Evolutionary conservation across 2,329 filamentous ascomycete genomes (phyloP).

Genomic region (Colletotrichum liaoningense): DNA sequence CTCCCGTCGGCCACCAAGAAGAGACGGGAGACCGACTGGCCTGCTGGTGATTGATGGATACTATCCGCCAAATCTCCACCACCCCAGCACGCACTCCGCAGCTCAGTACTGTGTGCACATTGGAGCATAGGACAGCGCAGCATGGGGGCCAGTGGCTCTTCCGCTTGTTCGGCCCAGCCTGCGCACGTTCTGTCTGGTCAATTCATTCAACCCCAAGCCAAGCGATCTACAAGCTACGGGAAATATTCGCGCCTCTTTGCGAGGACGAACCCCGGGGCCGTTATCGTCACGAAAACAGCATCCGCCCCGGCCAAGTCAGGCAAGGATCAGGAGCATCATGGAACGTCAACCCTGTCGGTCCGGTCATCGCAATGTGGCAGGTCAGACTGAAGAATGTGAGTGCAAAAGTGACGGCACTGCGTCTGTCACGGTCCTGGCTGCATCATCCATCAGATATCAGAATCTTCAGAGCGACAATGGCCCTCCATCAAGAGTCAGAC

Average conservation of each 20-base stretch:
- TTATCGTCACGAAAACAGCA: conserved; percentile 34
- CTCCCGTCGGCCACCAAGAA: conserved; percentile 24
- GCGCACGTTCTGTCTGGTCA: conserved; percentile 13
- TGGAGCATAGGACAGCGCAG: conserved; percentile 8
- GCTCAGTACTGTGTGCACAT: not conserved
- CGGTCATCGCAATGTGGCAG: conserved; percentile 34
- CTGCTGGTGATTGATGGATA: conserved; percentile 33
- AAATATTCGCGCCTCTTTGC: conserved; percentile 33
- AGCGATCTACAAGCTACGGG: conserved; percentile 33
- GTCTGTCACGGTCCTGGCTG: conserved; percentile 22
- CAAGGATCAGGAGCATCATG: conserved; percentile 34
- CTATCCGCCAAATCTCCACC: conserved; percentile 25
- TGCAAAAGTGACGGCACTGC: conserved; percentile 28
- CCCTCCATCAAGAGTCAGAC: conserved; percentile 1
- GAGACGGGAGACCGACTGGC: conserved; percentile 17
- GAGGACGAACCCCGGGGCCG: conserved; percentile 28
- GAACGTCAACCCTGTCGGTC: conserved; percentile 36
- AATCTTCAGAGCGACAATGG: conserved; percentile 22
- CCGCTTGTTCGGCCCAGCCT: conserved; percentile 22
- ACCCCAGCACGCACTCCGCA: conserved; percentile 27
- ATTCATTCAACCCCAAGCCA: conserved; percentile 27
- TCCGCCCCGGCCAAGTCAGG: conserved; percentile 33
- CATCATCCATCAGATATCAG: conserved; percentile 35
- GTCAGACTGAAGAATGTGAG: conserved; percentile 35
- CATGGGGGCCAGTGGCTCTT: conserved; percentile 25